Conservation (phyloP, 352 stramenopile species). For the Phytophthora podocarpi region DNA sequence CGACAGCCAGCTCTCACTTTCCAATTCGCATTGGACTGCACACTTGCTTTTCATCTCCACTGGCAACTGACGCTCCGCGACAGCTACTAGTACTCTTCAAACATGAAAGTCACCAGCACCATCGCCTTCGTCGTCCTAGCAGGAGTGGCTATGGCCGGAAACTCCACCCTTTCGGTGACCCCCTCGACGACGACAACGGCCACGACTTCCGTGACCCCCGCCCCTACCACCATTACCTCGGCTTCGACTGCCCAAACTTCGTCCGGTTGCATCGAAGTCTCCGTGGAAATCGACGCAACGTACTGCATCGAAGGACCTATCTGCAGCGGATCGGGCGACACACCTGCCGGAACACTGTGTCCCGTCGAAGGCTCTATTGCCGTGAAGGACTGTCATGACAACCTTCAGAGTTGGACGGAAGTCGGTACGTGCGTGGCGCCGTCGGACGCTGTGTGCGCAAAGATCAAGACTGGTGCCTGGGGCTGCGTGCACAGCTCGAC, state of each 20-base stretch:
- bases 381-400: conserved; percentile 50
- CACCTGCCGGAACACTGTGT: conserved; percentile 45
- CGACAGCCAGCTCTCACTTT: conserved; percentile 3
- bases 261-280: conserved; percentile 48
- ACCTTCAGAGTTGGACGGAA: conserved; percentile 49
- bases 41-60: conserved; percentile 1
- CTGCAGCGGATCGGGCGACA: conserved; percentile 51
- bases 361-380: conserved; percentile 53
- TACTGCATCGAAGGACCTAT: conserved; percentile 66
- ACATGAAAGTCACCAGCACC: conserved; percentile 14
- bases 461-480: conserved; percentile 75
- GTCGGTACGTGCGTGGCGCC: conserved; percentile 47
- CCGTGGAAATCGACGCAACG: conserved; percentile 61
- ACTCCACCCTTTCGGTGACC: conserved; percentile 9
- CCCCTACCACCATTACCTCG: too few species aligned
- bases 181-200: conserved; percentile 15
- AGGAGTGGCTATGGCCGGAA: conserved; percentile 9
- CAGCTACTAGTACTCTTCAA: conserved; percentile 9
- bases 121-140: conserved; percentile 14
- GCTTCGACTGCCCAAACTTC: not conserved
- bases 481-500: too few species aligned
- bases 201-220: not conserved
- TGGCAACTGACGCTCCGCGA: conserved; percentile 14
- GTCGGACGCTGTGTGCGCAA: conserved; percentile 47
- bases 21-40: conserved; percentile 7